Evolutionary conservation across 805 yeast genomes (phyloP).

Genomic region (Monosporozyma aquatica): DNA sequence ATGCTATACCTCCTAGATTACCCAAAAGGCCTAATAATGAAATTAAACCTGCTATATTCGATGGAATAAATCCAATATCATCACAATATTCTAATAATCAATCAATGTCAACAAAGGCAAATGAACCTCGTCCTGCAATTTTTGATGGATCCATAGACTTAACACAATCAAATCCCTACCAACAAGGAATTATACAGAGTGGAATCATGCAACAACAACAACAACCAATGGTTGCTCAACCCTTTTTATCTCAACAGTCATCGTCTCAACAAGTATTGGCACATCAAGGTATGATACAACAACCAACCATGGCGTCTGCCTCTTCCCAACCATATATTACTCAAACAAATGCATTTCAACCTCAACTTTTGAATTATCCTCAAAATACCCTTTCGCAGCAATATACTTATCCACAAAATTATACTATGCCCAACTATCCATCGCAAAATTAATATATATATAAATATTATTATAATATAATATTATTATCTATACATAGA

Average conservation of each 20-base stretch:
- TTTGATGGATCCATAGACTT: slow-evolving; percentile 20
- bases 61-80: slow-evolving; percentile 10
- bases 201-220: slow-evolving; percentile 14
- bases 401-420: not conserved
- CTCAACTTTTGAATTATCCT: not conserved
- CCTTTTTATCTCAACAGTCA: too few relatives aligned
- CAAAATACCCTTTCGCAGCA: slow-evolving; percentile 2
- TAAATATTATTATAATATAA: not conserved
- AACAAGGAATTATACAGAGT: slow-evolving; percentile 14
- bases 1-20: slow-evolving; percentile 24
- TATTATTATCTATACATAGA: not conserved
- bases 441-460: not conserved
- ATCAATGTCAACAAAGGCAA: slow-evolving; percentile 6
- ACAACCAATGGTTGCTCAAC: too few relatives aligned
- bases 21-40: slow-evolving; percentile 33
- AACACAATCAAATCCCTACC: slow-evolving; percentile 10
- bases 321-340: not conserved
- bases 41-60: slow-evolving; percentile 31
- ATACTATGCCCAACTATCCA: slow-evolving; percentile 1
- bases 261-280: not conserved
- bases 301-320: not conserved
- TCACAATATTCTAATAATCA: slow-evolving; percentile 4
- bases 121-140: slow-evolving; percentile 18
- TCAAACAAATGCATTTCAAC: not conserved
- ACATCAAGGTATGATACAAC: slow-evolving; percentile 2